These are phyloP conservation scores for Verticillium isaacii DNA, from an alignment of 2,329 filamentous ascomycete species.

Conservation along the genomic window DNA sequence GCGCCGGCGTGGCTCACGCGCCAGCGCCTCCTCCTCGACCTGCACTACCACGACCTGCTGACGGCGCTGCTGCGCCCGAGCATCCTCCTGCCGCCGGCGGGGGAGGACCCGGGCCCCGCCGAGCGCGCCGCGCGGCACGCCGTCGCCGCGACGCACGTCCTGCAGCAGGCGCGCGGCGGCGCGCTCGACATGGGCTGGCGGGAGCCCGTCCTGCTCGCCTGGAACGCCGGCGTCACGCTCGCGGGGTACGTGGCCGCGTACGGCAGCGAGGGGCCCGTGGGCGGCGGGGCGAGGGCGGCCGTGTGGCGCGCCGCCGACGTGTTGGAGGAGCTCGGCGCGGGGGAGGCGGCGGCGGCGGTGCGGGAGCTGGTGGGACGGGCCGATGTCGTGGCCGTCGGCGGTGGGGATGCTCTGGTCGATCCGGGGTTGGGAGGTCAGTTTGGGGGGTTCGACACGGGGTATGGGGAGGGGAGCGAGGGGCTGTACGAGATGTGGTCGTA, in stretches of 20 bases:
- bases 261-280: not conserved
- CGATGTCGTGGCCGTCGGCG: not conserved
- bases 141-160: not conserved
- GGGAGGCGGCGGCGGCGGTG: not conserved
- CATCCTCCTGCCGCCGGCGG: not conserved
- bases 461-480: not conserved
- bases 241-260: not conserved
- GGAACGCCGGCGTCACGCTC: not conserved
- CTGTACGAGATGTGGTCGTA: not conserved
- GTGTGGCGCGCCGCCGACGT: not conserved
- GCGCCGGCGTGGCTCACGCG: conserved; percentile 36
- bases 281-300: not conserved
- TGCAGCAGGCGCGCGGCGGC: not conserved
- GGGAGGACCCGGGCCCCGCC: not conserved
- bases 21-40: conserved; percentile 34
- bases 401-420: not conserved
- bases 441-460: not conserved
- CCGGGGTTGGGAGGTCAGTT: not conserved
- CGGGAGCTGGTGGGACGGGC: not conserved
- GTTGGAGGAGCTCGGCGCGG: not conserved
- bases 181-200: not conserved
- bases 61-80: not conserved
- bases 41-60: conserved; percentile 33
- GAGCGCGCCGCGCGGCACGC: not conserved
- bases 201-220: not conserved